Evolutionary conservation across 2,329 filamentous ascomycete genomes (phyloP).

Genomic region (Fusarium devonianum): DNA sequence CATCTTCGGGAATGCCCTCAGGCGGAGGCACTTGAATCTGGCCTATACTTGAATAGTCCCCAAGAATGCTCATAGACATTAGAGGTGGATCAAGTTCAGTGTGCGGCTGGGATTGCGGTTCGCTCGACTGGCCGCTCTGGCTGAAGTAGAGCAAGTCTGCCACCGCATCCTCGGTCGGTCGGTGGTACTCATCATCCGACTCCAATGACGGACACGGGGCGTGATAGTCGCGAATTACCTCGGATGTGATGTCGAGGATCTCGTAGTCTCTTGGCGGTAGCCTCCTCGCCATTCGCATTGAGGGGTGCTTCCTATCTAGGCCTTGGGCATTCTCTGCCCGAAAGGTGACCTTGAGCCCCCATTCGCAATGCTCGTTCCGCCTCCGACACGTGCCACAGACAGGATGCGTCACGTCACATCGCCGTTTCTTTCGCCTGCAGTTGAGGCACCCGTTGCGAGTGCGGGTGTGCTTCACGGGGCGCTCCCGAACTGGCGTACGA

Average conservation of each 20-base stretch:
- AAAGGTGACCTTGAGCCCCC: constrained; percentile 50
- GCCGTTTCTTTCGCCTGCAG: constrained; percentile 50
- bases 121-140: constrained; percentile 41
- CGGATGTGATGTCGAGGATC: constrained; percentile 48
- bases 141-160: constrained; percentile 48
- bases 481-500: too few relatives aligned
- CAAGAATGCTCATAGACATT: constrained; percentile 30
- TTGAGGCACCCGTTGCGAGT: constrained; percentile 49
- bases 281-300: constrained; percentile 44
- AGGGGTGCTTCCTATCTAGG: constrained; percentile 45
- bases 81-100: constrained; percentile 34
- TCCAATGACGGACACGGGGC: constrained; percentile 33
- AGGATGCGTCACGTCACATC: constrained; percentile 48
- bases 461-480: constrained; percentile 42
- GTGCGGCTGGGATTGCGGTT: constrained; percentile 2
- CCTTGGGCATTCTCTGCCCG: constrained; percentile 48
- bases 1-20: constrained; percentile 47
- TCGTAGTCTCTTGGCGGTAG: constrained; percentile 43
- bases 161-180: constrained; percentile 47
- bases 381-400: constrained; percentile 47
- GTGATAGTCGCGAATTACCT: constrained; percentile 49
- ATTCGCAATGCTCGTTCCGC: constrained; percentile 45
- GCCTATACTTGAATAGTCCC: constrained; percentile 39
- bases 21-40: constrained; percentile 44
- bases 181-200: constrained; percentile 31